Base-by-base conservation (phyloP, 768 basidiomycete species). In the Mycena haematopus region DNA sequence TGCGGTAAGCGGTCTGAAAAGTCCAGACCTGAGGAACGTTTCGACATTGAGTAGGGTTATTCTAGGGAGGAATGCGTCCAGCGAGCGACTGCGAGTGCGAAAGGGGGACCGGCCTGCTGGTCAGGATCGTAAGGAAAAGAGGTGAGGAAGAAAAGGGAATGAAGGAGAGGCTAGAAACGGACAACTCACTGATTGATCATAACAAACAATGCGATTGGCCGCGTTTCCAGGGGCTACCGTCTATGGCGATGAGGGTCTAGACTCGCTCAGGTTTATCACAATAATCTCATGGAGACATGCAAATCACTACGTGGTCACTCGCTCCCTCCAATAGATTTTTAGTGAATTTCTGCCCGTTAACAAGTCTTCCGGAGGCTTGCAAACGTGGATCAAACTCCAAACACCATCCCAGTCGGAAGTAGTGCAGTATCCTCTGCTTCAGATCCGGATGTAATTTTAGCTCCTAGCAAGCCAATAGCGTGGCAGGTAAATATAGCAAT, bases 11-110 rank as follows among this genome's bases (percentile, higher is more conserved):
- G 77, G 71, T 84, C 83, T 52, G 77, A 77, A 70, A 82, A 84
- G 67, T 85, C 84, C 56, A 82, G 76, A 61, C 75, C 78, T 21
- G 81, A 82, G n/a, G 73, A 77, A 13, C 77, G 77, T 33, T 69
- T 52, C 8, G 56, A 52, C 65, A 66, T 66, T 36, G 54, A 57
- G 35, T 24, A 22, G 45, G 19, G 24, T 27, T 52, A 47, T 33
- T 63, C 56, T 63, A 57, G 22, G 50, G 55, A 33, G 38, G 58
- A 52, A 38, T 44, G 47, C 33, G 47, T 47, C 51, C 40, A 55
- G 58, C 52, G 57, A 56, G 49, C 36, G 60, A 62, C 46, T 45
- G 51, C 15, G 60, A 14, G 44, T 47, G 56, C 49, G 42, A 60
- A 58, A 45, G 22, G 25, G 53, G 58, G 65, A 67, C 65, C 62